These are phyloP conservation scores for Trichophyton benhamiae DNA, from an alignment of 2,329 filamentous ascomycete species.

Conservation along the genomic window DNA sequence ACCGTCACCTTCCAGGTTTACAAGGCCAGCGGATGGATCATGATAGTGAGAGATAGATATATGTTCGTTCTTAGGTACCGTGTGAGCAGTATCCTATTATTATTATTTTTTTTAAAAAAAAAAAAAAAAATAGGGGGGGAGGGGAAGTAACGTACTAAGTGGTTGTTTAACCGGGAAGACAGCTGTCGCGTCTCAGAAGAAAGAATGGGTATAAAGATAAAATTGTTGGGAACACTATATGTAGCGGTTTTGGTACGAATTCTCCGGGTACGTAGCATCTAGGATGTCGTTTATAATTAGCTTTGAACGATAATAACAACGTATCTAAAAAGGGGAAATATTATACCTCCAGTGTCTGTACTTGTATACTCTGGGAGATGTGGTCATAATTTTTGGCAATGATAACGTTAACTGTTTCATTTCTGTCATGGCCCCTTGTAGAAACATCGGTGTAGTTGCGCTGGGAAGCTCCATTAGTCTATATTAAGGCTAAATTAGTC, in stretches of 20 bases:
- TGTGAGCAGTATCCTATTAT: background rate
- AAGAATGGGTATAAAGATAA: slow-evolving; percentile 69
- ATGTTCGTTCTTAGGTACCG: slow-evolving; percentile 51
- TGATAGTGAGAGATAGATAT: slow-evolving; percentile 86
- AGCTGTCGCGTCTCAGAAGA: slow-evolving; percentile 23
- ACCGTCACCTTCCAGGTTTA: slow-evolving; percentile 48
- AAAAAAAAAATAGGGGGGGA: too few species aligned
- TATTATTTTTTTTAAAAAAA: too few species aligned
- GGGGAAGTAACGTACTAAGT: slow-evolving; percentile 27
- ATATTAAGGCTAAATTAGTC: background rate
- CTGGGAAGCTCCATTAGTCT: background rate
- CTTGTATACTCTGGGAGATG: slow-evolving; percentile 64
- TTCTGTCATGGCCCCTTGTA: slow-evolving; percentile 26
- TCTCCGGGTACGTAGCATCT: slow-evolving; percentile 68
- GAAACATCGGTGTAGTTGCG: background rate
- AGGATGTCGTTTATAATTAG: slow-evolving; percentile 24
- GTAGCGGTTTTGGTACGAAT: slow-evolving; percentile 65
- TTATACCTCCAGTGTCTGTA: slow-evolving; percentile 55
- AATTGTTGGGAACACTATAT: slow-evolving; percentile 61
- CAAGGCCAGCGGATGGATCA: slow-evolving; percentile 56
- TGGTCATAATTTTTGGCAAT: slow-evolving; percentile 68
- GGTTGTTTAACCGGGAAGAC: slow-evolving; percentile 26
- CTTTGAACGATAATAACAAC: background rate
- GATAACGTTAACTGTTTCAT: slow-evolving; percentile 65
- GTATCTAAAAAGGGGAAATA: background rate